Evolutionary conservation across 1,284 basidiomycete genomes (phyloP).

Genomic region (Boletus putidus): DNA sequence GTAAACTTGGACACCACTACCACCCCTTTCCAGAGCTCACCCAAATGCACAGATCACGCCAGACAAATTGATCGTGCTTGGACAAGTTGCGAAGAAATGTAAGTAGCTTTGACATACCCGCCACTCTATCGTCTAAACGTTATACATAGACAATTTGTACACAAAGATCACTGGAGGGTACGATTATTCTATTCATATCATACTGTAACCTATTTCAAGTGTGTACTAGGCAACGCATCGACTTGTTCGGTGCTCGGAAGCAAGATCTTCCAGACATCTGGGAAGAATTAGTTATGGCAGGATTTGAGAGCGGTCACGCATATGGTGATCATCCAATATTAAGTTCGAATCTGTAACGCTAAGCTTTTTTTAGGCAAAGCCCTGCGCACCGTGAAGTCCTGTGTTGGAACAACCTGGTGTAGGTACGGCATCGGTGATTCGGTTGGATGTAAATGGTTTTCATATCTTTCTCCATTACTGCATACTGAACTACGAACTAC

Average conservation of each 20-base stretch:
- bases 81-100: constrained; percentile 70
- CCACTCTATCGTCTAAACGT: background rate
- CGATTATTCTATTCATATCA: background rate
- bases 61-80: constrained; percentile 68
- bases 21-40: background rate
- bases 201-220: background rate
- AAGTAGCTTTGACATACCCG: constrained; percentile 11
- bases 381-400: constrained; percentile 58
- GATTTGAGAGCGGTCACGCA: constrained; percentile 76
- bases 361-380: constrained; percentile 44
- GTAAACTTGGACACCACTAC: constrained; percentile 18
- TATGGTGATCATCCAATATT: constrained; percentile 56
- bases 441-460: constrained; percentile 49
- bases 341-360: background rate
- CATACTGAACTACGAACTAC: constrained; percentile 6
- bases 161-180: constrained; percentile 62
- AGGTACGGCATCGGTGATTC: constrained; percentile 76
- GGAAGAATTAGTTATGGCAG: constrained; percentile 64
- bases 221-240: constrained; percentile 58
- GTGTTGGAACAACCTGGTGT: constrained; percentile 66
- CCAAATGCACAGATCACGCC: constrained; percentile 52
- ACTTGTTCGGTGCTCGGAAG: constrained; percentile 74
- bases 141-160: constrained; percentile 51
- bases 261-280: constrained; percentile 77
- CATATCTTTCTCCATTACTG: background rate